Evolutionary conservation across 768 basidiomycete genomes (phyloP).

Genomic region (Tricholoma sp.): DNA sequence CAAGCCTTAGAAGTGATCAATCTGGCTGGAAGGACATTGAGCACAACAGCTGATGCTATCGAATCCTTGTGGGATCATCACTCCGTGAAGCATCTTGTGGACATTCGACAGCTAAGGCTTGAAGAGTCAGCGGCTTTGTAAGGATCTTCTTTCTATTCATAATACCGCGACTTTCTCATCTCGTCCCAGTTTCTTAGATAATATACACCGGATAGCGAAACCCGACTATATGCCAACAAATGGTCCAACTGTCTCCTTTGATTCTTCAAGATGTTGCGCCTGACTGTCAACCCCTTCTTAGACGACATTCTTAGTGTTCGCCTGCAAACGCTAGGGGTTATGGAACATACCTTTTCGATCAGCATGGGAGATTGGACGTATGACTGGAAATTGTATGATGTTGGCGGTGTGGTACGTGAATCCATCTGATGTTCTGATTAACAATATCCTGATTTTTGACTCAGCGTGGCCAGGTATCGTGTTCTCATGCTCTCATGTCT

Average conservation of each 20-base stretch:
- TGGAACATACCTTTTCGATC: conserved; percentile 71
- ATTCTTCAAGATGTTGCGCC: not conserved
- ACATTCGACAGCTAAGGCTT: conserved; percentile 54
- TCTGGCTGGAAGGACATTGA: conserved; percentile 52
- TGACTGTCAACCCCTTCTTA: conserved; percentile 18
- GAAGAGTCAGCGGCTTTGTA: conserved; percentile 79
- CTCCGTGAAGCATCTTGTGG: conserved; percentile 53
- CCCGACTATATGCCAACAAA: conserved; percentile 69
- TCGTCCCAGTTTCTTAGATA: conserved; percentile 56
- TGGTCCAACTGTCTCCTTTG: conserved; percentile 32
- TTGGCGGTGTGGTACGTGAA: conserved; percentile 68
- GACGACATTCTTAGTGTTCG: conserved; percentile 79
- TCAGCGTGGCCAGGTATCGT: conserved; percentile 56
- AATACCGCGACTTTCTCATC: not conserved
- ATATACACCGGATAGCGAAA: conserved; percentile 59
- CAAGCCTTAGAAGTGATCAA: conserved; percentile 37
- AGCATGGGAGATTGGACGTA: conserved; percentile 56
- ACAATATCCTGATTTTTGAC: not conserved
- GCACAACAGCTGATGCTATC: conserved; percentile 45
- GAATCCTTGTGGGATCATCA: conserved; percentile 66
- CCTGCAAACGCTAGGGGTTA: conserved; percentile 74
- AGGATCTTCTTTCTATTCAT: conserved; percentile 20
- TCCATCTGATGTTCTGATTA: not conserved
- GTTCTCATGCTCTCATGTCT: not conserved
- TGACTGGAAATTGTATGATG: conserved; percentile 79